A percentile compares a stretch with the other conserved stretches of the same genome.
Evolutionary conservation across 2,329 filamentous ascomycete genomes (phyloP).

Genomic region (Mariannaea sp.): DNA sequence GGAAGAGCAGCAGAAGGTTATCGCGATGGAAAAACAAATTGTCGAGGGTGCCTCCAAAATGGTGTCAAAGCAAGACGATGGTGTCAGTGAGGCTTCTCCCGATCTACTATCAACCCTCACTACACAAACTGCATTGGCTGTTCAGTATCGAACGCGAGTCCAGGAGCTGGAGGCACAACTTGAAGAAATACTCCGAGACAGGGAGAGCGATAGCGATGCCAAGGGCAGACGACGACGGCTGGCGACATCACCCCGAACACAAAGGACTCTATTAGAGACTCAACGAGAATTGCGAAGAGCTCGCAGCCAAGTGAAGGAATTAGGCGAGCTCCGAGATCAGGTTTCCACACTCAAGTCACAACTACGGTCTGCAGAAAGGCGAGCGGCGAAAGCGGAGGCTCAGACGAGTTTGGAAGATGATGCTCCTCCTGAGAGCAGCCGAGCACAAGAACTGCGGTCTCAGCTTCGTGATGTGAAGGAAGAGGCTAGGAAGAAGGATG

Average conservation of each 20-base stretch:
- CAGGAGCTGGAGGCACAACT: conserved; percentile 61
- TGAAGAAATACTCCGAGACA: conserved; percentile 47
- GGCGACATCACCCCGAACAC: conserved; percentile 54
- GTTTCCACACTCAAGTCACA: conserved; percentile 57
- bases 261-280: conserved; percentile 57
- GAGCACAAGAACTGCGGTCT: conserved; percentile 46
- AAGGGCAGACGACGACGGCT: conserved; percentile 44
- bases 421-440: conserved; percentile 29
- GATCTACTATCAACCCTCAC: conserved; percentile 58
- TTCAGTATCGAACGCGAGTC: conserved; percentile 63
- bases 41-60: conserved; percentile 65
- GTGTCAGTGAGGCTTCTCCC: conserved; percentile 51
- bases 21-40: conserved; percentile 66
- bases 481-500: conserved; percentile 52
- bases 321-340: conserved; percentile 57
- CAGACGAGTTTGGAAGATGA: conserved; percentile 40
- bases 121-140: conserved; percentile 61
- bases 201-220: conserved; percentile 41
- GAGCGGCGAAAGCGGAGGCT: conserved; percentile 44
- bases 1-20: conserved; percentile 69
- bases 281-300: conserved; percentile 60
- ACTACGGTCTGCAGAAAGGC: conserved; percentile 54
- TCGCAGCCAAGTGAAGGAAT: conserved; percentile 58
- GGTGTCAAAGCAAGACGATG: conserved; percentile 37
- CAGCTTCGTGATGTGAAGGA: conserved; percentile 52